These are phyloP conservation scores for Rhododendron mucronatum DNA, from an alignment of 148 eudicot genomes.

Conservation along the genomic window DNA sequence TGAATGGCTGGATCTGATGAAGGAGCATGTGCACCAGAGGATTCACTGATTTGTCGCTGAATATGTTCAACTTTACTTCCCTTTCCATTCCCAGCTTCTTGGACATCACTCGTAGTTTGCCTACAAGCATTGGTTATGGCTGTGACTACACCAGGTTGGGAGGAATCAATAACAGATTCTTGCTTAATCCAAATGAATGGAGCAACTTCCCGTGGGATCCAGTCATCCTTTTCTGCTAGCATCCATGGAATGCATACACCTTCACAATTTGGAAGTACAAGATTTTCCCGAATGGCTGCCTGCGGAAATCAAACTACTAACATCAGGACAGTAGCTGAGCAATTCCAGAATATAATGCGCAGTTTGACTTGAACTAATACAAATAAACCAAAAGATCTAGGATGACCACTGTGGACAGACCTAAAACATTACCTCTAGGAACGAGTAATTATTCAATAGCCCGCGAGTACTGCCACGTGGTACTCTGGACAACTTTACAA, in stretches of 20 bases:
- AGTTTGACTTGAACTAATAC: not conserved
- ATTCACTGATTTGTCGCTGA: constrained; percentile 17
- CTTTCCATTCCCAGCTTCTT: constrained; percentile 31
- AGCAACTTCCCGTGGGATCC: constrained; percentile 67
- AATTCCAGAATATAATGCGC: not conserved
- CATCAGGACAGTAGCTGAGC: not conserved
- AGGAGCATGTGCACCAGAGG: constrained; percentile 9
- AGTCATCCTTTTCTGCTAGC: constrained; percentile 93
- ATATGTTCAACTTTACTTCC: constrained; percentile 23
- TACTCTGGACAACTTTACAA: too few species aligned
- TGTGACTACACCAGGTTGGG: constrained; percentile 23
- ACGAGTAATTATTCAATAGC: too few species aligned
- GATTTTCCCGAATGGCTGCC: constrained; percentile 72
- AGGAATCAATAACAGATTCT: constrained; percentile 34
- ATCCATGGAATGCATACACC: constrained; percentile 65
- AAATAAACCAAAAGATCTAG: not conserved
- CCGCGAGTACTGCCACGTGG: too few species aligned
- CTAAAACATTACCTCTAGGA: not conserved
- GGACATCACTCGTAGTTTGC: constrained; percentile 4
- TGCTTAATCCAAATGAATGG: constrained; percentile 67
- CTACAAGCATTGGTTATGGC: constrained; percentile 8
- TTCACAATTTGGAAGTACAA: constrained; percentile 84
- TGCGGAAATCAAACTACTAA: constrained; percentile 28
- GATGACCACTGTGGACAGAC: not conserved
- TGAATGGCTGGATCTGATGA: constrained; percentile 23